These are phyloP conservation scores for Ramaria sp. DNA, from an alignment of 768 basidiomycete genomes.

Conservation along the genomic window DNA sequence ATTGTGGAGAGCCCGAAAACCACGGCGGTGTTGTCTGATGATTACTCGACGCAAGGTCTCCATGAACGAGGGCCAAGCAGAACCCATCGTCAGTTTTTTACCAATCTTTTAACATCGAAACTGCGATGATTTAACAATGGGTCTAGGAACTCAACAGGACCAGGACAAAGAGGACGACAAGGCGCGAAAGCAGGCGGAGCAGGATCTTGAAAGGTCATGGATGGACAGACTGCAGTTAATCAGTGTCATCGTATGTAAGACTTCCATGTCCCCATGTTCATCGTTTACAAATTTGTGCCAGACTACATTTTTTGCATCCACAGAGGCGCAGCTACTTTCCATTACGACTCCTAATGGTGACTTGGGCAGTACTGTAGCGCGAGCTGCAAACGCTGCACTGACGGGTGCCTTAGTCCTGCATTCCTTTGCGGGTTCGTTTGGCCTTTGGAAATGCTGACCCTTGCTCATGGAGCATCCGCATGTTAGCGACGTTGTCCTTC, in stretches of 20 bases:
- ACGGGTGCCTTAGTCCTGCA: slow-evolving; percentile 46
- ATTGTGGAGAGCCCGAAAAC: not conserved
- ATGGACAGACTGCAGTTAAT: slow-evolving; percentile 53
- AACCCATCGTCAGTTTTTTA: not conserved
- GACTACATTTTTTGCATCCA: slow-evolving; percentile 56
- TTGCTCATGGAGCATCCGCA: not conserved
- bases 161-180: slow-evolving; percentile 40
- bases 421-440: slow-evolving; percentile 34
- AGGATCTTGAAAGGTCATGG: slow-evolving; percentile 48
- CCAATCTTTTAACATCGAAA: not conserved
- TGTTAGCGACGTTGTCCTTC: slow-evolving; percentile 35
- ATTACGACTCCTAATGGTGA: slow-evolving; percentile 27
- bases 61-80: not conserved
- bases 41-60: not conserved
- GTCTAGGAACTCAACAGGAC: slow-evolving; percentile 34
- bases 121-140: not conserved
- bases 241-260: slow-evolving; percentile 39
- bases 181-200: slow-evolving; percentile 33
- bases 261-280: not conserved
- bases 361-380: not conserved
- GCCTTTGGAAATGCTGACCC: not conserved
- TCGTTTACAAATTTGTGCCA: slow-evolving; percentile 13
- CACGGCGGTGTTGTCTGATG: not conserved
- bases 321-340: slow-evolving; percentile 42
- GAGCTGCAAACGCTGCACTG: slow-evolving; percentile 33